A percentile compares a stretch with the other conserved stretches of the same genome.
Evolutionary conservation across 1,284 basidiomycete genomes (phyloP).

Genomic region (Malassezia obtusa): DNA sequence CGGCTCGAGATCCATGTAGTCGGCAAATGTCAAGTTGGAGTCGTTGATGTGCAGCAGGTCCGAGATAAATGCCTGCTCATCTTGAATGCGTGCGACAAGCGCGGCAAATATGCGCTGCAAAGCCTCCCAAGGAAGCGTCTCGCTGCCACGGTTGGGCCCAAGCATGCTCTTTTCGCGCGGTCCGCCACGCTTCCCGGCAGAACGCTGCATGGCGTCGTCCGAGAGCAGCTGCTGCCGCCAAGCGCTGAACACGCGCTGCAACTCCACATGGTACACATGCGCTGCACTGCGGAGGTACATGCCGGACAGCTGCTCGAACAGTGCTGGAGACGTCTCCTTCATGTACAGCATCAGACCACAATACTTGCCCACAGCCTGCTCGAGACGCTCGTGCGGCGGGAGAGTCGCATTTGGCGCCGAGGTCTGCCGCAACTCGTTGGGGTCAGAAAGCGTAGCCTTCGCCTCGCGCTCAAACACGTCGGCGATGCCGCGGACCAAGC

Average conservation of each 20-base stretch:
- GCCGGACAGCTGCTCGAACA: slow-evolving; percentile 33
- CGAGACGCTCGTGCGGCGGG: slow-evolving; percentile 52
- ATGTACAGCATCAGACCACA: slow-evolving; percentile 82
- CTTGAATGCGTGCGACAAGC: slow-evolving; percentile 64
- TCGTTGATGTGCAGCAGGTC: slow-evolving; percentile 82
- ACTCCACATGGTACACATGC: slow-evolving; percentile 35
- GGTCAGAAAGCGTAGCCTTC: slow-evolving; percentile 25
- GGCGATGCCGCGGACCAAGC: slow-evolving; percentile 74
- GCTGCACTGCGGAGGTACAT: slow-evolving; percentile 32
- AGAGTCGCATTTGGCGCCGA: slow-evolving; percentile 28
- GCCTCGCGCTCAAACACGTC: slow-evolving; percentile 63
- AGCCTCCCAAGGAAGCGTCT: slow-evolving; percentile 53
- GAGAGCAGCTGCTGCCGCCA: slow-evolving; percentile 21
- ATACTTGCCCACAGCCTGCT: slow-evolving; percentile 74
- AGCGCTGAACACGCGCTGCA: slow-evolving; percentile 27
- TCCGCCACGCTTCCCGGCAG: slow-evolving; percentile 21
- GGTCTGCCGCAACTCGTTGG: slow-evolving; percentile 19
- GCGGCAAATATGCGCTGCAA: slow-evolving; percentile 66
- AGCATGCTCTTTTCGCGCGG: slow-evolving; percentile 18
- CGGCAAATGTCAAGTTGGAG: slow-evolving; percentile 74
- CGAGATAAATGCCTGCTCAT: slow-evolving; percentile 77
- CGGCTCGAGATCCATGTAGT: slow-evolving; percentile 85
- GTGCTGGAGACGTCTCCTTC: slow-evolving; percentile 64
- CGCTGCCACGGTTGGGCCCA: neutral
- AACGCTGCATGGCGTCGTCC: slow-evolving; percentile 18